Evolutionary conservation across 2,329 filamentous ascomycete genomes (phyloP).

Genomic region (Ceratocystis alfenasii): DNA sequence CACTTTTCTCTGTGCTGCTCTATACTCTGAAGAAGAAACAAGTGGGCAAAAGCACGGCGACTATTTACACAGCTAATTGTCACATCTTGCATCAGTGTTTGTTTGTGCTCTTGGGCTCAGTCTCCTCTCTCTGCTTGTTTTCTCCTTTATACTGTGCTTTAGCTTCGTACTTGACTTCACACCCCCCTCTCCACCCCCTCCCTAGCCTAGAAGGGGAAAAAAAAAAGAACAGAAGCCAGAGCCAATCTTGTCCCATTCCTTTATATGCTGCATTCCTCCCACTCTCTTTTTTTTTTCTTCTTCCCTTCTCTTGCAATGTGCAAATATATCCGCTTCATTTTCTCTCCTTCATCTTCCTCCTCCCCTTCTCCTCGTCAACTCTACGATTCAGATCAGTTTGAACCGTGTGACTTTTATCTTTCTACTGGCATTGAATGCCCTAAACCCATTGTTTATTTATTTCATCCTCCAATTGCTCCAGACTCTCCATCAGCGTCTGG

Average conservation of each 20-base stretch:
- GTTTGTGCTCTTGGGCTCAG: not conserved
- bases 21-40: no score
- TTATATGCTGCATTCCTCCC: conserved; percentile 4
- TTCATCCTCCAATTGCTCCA: not conserved
- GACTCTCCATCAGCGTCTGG: not conserved
- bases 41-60: no score
- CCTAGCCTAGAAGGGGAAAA: not conserved
- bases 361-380: not conserved
- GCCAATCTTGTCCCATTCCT: not conserved
- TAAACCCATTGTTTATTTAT: not conserved
- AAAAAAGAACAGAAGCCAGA: not conserved
- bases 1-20: no score
- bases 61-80: no score
- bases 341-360: conserved; percentile 2
- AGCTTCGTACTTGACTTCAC: not conserved
- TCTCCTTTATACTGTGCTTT: not conserved
- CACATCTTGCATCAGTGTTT: no score
- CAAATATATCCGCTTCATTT: conserved; percentile 7
- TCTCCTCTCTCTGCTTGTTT: not conserved
- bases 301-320: conserved; percentile 6
- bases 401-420: not conserved
- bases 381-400: not conserved
- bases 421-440: not conserved
- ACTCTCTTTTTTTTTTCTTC: conserved; percentile 11
- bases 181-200: not conserved